Conservation (phyloP, 2,329 filamentous ascomycete species). For the Arthrobotrys entomopaga region DNA sequence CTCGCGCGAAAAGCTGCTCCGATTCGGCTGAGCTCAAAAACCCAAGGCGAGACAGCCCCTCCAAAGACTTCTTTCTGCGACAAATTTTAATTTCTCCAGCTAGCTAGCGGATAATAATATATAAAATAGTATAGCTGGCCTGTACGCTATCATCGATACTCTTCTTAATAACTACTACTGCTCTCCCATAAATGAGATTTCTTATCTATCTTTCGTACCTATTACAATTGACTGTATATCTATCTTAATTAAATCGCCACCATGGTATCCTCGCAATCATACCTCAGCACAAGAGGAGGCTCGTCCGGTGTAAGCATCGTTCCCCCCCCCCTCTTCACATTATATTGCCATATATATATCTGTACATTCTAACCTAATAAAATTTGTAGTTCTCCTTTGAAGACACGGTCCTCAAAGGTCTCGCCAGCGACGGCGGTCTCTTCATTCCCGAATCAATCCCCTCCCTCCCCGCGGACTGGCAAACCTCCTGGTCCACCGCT, state of each 20-base stretch:
- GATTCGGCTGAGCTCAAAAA: constrained; percentile 32
- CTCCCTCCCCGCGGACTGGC: constrained; percentile 70
- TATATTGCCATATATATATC: neutral
- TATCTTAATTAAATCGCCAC: constrained; percentile 4
- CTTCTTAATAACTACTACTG: too few species aligned
- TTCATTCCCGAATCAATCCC: constrained; percentile 89
- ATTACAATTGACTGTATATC: too few species aligned
- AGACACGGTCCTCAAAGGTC: constrained; percentile 86
- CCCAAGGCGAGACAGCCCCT: constrained; percentile 2
- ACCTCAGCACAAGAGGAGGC: constrained; percentile 72
- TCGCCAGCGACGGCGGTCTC: constrained; percentile 85
- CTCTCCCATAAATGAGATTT: too few species aligned
- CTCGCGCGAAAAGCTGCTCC: constrained; percentile 11
- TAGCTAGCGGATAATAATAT: too few species aligned
- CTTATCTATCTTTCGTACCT: too few species aligned
- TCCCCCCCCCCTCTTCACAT: neutral
- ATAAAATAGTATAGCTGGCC: constrained; percentile 25
- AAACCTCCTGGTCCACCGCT: constrained; percentile 77
- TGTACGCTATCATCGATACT: neutral
- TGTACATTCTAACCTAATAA: constrained; percentile 17
- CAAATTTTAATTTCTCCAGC: constrained; percentile 8
- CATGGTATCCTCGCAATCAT: constrained; percentile 64
- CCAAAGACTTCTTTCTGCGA: constrained; percentile 6
- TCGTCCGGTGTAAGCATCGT: constrained; percentile 70
- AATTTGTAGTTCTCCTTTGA: constrained; percentile 80